Conservation (phyloP, 2,329 filamentous ascomycete species). For the Venturia asperata region DNA sequence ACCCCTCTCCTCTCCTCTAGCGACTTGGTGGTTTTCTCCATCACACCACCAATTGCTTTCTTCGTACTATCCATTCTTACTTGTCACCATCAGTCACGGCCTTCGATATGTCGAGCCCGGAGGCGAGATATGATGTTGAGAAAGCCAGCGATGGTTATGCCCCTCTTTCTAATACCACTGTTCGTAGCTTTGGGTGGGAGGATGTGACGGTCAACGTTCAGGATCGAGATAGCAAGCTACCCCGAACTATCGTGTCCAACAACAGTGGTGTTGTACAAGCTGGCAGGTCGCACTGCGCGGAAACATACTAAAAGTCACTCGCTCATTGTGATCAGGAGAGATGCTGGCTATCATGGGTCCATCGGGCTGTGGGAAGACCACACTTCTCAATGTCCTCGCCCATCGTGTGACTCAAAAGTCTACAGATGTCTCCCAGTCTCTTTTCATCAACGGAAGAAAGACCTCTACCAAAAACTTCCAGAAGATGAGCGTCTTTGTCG, state of each 20-base stretch:
- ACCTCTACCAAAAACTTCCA: slow-evolving; percentile 52
- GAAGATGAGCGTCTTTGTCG: slow-evolving; percentile 67
- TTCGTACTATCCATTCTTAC: neutral
- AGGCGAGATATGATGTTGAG: slow-evolving; percentile 34
- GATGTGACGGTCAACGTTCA: slow-evolving; percentile 64
- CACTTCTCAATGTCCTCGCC: slow-evolving; percentile 72
- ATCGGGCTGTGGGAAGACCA: slow-evolving; percentile 67
- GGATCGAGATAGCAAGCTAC: slow-evolving; percentile 57
- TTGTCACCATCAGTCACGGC: neutral
- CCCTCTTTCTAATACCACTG: slow-evolving; percentile 56
- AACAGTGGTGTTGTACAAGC: slow-evolving; percentile 59
- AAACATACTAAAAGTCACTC: neutral
- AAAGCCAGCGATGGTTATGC: slow-evolving; percentile 41
- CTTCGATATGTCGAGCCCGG: neutral
- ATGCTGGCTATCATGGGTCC: slow-evolving; percentile 78
- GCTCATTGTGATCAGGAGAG: slow-evolving; percentile 39
- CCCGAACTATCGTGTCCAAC: slow-evolving; percentile 56
- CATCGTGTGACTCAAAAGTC: slow-evolving; percentile 50
- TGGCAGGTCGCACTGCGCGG: slow-evolving; percentile 35
- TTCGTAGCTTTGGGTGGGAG: slow-evolving; percentile 60
- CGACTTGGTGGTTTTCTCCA: neutral
- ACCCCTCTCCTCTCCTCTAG: neutral
- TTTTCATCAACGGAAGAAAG: slow-evolving; percentile 56
- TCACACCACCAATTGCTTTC: neutral
- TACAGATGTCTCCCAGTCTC: slow-evolving; percentile 46